A percentile compares a stretch with the other conserved stretches of the same genome.
These are phyloP conservation scores for Arabis alpina DNA, from an alignment of 345 rosid genomes.

Conservation along the genomic window DNA sequence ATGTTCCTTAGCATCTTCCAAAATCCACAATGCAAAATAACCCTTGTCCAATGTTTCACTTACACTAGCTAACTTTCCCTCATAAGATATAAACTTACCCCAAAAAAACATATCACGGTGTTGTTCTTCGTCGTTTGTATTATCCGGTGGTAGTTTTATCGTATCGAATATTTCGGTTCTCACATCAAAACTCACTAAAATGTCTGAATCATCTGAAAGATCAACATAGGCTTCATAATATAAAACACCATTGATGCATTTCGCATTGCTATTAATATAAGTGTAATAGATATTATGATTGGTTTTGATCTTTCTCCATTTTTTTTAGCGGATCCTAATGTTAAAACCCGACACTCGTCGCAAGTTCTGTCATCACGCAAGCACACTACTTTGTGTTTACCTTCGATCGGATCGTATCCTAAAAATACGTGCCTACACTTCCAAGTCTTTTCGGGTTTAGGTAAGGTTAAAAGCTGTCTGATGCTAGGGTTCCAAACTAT, in stretches of 20 bases:
- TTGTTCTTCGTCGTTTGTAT: too few relatives aligned
- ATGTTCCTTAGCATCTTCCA: conserved; percentile 8
- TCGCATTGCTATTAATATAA: neutral
- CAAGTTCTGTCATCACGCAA: neutral
- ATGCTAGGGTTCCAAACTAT: neutral
- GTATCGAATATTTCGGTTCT: neutral
- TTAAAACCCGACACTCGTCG: neutral
- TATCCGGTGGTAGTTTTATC: neutral
- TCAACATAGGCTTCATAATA: neutral
- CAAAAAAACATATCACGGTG: too few relatives aligned
- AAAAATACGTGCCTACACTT: too few relatives aligned
- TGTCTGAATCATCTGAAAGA: too few relatives aligned
- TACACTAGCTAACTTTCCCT: conserved; percentile 4
- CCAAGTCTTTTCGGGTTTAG: too few relatives aligned
- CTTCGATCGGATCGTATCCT: too few relatives aligned
- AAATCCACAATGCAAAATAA: conserved; percentile 2
- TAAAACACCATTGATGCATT: neutral
- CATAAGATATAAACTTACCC: neutral
- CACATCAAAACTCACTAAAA: conserved; percentile 13
- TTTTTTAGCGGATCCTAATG: neutral
- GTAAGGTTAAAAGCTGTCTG: too few relatives aligned
- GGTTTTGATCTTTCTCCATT: neutral
- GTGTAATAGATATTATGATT: neutral
- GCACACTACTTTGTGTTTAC: neutral
- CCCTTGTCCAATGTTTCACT: too few relatives aligned